Evolutionary conservation across 2,329 filamentous ascomycete species (phyloP).

Genomic region (Escovopsis weberi): DNA sequence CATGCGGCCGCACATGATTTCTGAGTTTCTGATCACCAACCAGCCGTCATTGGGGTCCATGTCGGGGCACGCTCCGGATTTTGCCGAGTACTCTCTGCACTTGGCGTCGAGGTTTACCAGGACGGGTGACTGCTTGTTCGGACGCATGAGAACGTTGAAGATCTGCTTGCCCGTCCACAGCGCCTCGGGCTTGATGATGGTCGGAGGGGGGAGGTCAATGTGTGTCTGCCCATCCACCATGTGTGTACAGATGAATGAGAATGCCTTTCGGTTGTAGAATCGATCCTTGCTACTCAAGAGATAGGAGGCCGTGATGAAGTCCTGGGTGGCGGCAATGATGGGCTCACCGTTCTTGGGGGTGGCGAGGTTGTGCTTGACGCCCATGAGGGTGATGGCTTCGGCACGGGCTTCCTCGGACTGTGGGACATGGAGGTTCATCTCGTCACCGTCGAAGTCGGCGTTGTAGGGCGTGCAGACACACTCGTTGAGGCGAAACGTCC

Average conservation of each 20-base stretch:
- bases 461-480: constrained; percentile 98
- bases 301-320: constrained; percentile 95
- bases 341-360: constrained; percentile 97
- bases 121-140: constrained; percentile 70
- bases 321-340: constrained; percentile 96
- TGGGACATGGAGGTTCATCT: constrained; percentile 97
- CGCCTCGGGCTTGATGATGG: constrained; percentile 69
- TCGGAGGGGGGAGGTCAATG: constrained; percentile 74
- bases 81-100: constrained; percentile 65
- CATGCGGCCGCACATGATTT: constrained; percentile 95
- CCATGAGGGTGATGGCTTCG: constrained; percentile 93
- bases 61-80: constrained; percentile 42
- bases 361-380: constrained; percentile 88
- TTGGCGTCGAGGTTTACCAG: constrained; percentile 87
- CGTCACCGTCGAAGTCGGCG: constrained; percentile 95
- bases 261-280: constrained; percentile 80
- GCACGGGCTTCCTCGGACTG: constrained; percentile 94
- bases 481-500: constrained; percentile 92
- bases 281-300: constrained; percentile 82
- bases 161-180: constrained; percentile 97
- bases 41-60: constrained; percentile 82
- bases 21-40: constrained; percentile 87
- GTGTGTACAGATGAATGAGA: constrained; percentile 79
- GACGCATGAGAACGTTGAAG: constrained; percentile 81
- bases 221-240: constrained; percentile 75